phyloP scores from a whole-genome alignment of 106 monocot genomes.

The Dendrobium nobile region DNA sequence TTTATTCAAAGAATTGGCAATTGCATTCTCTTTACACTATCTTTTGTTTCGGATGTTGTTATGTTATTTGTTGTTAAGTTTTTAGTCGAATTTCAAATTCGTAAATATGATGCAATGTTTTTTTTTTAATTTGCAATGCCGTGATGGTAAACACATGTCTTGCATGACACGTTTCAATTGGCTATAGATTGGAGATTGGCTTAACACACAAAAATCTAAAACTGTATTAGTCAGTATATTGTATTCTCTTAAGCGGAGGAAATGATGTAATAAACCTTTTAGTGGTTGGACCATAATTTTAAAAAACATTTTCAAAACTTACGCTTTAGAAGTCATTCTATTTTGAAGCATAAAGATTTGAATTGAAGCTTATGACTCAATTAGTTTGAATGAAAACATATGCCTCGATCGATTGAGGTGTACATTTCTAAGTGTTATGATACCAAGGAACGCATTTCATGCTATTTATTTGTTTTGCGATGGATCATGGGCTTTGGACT shows the following conservation, averaged over 20 bases:
- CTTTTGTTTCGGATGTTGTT: background rate
- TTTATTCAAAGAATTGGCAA: background rate
- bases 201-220: background rate
- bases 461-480: no score
- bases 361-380: no score
- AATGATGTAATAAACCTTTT: background rate
- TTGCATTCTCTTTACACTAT: background rate
- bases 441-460: no score
- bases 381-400: no score
- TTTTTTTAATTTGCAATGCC: background rate
- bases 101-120: background rate
- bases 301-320: background rate
- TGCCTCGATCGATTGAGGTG: no score
- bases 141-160: background rate
- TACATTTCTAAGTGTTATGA: no score
- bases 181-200: background rate
- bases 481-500: no score
- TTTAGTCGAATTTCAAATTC: no score
- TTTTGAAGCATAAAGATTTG: no score
- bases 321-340: background rate
- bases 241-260: background rate
- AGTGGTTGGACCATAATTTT: background rate
- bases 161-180: background rate
- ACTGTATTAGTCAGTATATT: background rate
- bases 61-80: background rate